Evolutionary conservation across 2,329 filamentous ascomycete genomes (phyloP), one percentile per base, ranked within the genome.

Genomic region (Mycogone perniciosa): DNA sequence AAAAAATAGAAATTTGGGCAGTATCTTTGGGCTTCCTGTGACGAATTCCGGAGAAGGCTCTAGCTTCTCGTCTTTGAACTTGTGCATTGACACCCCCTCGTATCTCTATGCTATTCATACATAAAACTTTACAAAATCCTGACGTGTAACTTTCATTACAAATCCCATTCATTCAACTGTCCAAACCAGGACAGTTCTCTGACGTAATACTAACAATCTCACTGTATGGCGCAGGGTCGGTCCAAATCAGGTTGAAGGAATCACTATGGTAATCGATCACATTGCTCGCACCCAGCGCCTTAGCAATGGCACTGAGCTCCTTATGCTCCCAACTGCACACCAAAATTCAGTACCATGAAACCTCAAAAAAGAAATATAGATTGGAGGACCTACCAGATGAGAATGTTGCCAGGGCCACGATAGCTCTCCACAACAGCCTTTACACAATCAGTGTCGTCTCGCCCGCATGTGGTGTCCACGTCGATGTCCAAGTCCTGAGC

Each of bases 171-270:
- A 10, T 37, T 31, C 3, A 20, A 31, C 10, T 48, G 35, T 82
- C 79, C 52, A 83, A 59, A 0, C 77, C 79, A 0, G 77, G 71
- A 51, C 80, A 82, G 44, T 72, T 62, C 64, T 83, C 79, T 5
- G 72, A 76, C 0, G 71, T 73, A 29, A 67, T 62, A 0, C 63
- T 58, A 0, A 71, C 72, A 45, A 83, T 74, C 11, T 63, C 54
- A 1, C 57, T 63, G 59, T 81, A 83, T 4, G 74, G 70, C 2
- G 67, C 66, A 3, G 77, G 76, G 55, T 77, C 71, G 0, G 74
- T 79, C 80, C 80, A 83, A 54, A 83, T 82, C 11, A 80, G 56
- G 57, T 83, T 68, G 46, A 69, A 84, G 2, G 68, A 62, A 51
- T 74, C 69, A 53, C 70, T 66, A 0, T 77, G 77, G 59, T 83